Evolutionary conservation across 768 basidiomycete species (phyloP), one percentile per base, ranked within the genome.

Genomic region (Dacryopinax primogenitus): DNA sequence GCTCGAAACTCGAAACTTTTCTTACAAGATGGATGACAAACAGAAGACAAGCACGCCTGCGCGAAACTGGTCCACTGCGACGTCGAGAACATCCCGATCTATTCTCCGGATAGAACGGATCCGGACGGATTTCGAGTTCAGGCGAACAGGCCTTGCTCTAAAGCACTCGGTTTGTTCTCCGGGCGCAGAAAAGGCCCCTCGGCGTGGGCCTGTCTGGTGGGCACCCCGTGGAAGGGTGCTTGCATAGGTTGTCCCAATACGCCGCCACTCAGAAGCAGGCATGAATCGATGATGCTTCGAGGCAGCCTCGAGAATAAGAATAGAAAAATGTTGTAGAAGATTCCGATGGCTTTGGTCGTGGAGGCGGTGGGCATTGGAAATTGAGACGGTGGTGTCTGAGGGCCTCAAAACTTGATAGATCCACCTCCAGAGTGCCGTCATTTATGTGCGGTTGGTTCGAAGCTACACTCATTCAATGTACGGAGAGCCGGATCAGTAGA

Each of bases 261-360:
- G 13, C 26, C 30, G 21, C 51, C 51, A 21, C 51, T 58, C 51
- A 58, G 51, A 15, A 58, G 51, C 26, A 58, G 11, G 51, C 51
- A 58, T 58, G 51, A 58, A 11, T 58, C 51, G 51, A 58, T 58
- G 51, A 58, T 58, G 23, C 51, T 26, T 6, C 32, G 51, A 23
- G 51, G 51, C 26, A 58, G 51, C 26, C 11, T 28, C 9, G 51
- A 3, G 51, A 58, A 58, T 3, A 58, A 21, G 30, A 58, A 58
- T 3, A 28, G 26, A 15, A 58, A 32, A 30, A 58, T 2, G 51
- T 58, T 58, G 51, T 26, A 58, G 23, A 58, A 32, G 4, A 9
- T 21, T 23, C 26, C 32, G 26, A 30, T 15, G 3, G 51, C 26
- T 30, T 58, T 23, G 30, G 51, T 15, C 9, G 51, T 58, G 26